phyloP scores from a whole-genome alignment of 805 yeast genomes.

The Henningerozyma blattae region DNA sequence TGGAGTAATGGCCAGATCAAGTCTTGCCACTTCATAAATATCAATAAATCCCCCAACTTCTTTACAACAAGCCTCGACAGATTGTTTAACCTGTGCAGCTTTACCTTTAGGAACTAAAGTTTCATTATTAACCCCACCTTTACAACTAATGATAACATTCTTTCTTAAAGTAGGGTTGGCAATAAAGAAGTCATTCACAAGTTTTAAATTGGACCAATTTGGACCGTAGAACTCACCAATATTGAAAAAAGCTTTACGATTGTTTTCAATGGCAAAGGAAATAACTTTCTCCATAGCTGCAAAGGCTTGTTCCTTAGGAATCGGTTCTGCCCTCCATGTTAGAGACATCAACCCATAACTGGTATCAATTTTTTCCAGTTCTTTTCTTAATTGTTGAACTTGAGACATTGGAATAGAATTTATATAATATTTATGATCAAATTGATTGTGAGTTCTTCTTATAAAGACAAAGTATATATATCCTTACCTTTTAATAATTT shows the following conservation, averaged over 20 bases:
- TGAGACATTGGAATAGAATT: no score
- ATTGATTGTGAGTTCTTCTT: no score
- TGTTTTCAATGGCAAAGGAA: constrained; percentile 22
- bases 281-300: constrained; percentile 42
- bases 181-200: constrained; percentile 45
- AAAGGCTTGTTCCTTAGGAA: constrained; percentile 41
- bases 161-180: constrained; percentile 42
- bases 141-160: constrained; percentile 50
- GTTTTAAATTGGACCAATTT: constrained; percentile 38
- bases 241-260: constrained; percentile 41
- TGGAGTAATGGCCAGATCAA: constrained; percentile 31
- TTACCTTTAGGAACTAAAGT: constrained; percentile 38
- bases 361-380: constrained; percentile 9
- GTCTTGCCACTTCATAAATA: constrained; percentile 62
- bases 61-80: constrained; percentile 34
- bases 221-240: constrained; percentile 74
- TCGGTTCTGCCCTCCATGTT: constrained; percentile 55
- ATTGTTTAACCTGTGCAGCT: constrained; percentile 32
- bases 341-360: constrained; percentile 81
- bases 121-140: constrained; percentile 43
- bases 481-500: no score
- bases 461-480: no score
- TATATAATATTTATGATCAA: no score
- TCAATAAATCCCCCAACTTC: constrained; percentile 40
- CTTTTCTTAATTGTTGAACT: constrained; percentile 11